phyloP scores from a whole-genome alignment of 2,329 filamentous ascomycete genomes.

The Trichoderma sp. region DNA sequence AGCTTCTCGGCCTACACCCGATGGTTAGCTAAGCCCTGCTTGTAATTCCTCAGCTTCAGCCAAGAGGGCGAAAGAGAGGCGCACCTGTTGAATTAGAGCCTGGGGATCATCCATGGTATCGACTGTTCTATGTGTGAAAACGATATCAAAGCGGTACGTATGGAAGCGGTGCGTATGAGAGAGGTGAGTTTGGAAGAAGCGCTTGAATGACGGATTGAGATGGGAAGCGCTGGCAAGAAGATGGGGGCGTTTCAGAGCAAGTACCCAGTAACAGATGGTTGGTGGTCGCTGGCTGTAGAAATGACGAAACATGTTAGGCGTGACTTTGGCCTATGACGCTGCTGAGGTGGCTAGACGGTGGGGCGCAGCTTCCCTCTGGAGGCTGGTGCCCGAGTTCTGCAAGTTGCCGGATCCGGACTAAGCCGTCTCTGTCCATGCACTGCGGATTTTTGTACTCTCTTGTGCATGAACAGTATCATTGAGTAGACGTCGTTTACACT shows the following conservation, averaged over 20 bases:
- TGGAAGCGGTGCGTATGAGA: too few relatives aligned
- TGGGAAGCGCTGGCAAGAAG: not conserved
- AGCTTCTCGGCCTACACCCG: slow-evolving; percentile 75
- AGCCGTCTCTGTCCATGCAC: not conserved
- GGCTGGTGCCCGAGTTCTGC: not conserved
- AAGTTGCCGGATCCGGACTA: slow-evolving; percentile 6
- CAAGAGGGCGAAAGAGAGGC: slow-evolving; percentile 24
- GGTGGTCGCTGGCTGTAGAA: not conserved
- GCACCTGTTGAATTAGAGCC: slow-evolving; percentile 73
- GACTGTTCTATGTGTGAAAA: not conserved
- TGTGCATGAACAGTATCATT: not conserved
- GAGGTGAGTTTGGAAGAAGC: not conserved
- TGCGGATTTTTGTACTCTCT: not conserved
- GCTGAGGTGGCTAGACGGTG: slow-evolving; percentile 13
- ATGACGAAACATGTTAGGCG: not conserved
- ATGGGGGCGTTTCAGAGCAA: not conserved
- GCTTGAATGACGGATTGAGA: not conserved
- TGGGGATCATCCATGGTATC: slow-evolving; percentile 70
- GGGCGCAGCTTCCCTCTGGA: slow-evolving; percentile 7
- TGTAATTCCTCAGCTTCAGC: not conserved
- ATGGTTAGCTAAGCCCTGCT: not conserved
- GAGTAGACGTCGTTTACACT: too few relatives aligned
- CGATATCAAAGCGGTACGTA: not conserved
- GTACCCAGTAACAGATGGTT: not conserved
- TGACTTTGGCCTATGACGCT: slow-evolving; percentile 17